Conservation (phyloP, 2,329 filamentous ascomycete species). For the Aspergillus nomiae region DNA sequence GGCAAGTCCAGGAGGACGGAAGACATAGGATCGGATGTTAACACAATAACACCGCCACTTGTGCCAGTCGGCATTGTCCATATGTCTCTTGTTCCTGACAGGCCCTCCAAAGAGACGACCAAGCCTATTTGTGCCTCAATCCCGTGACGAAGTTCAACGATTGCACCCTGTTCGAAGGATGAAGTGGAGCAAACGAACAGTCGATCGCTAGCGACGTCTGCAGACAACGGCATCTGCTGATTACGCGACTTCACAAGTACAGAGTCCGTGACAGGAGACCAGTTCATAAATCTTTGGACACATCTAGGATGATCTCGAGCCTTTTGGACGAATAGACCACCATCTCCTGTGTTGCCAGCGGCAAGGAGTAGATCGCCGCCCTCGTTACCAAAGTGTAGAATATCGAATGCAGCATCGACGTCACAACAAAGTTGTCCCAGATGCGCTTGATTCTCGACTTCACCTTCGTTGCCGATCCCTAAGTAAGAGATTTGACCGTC, state of each 20-base stretch:
- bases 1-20: constrained; percentile 43
- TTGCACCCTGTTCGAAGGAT: constrained; percentile 58
- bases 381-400: constrained; percentile 61
- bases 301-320: constrained; percentile 57
- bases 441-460: constrained; percentile 58
- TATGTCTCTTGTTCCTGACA: constrained; percentile 43
- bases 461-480: constrained; percentile 61
- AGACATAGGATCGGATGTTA: constrained; percentile 46
- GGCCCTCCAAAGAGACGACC: constrained; percentile 42
- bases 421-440: constrained; percentile 71
- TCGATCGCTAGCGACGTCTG: constrained; percentile 51
- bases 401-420: constrained; percentile 80
- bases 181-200: constrained; percentile 70
- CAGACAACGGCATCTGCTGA: constrained; percentile 16
- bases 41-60: constrained; percentile 38
- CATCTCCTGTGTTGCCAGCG: constrained; percentile 76
- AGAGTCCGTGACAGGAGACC: constrained; percentile 56
- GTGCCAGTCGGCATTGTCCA: constrained; percentile 45
- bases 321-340: constrained; percentile 72
- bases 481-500: constrained; percentile 78
- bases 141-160: constrained; percentile 71
- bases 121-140: constrained; percentile 67
- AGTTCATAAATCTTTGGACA: constrained; percentile 65
- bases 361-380: constrained; percentile 77
- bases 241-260: constrained; percentile 31